These are phyloP conservation scores for Ailanthus altissimus DNA, from an alignment of 345 rosid species.

Conservation along the genomic window DNA sequence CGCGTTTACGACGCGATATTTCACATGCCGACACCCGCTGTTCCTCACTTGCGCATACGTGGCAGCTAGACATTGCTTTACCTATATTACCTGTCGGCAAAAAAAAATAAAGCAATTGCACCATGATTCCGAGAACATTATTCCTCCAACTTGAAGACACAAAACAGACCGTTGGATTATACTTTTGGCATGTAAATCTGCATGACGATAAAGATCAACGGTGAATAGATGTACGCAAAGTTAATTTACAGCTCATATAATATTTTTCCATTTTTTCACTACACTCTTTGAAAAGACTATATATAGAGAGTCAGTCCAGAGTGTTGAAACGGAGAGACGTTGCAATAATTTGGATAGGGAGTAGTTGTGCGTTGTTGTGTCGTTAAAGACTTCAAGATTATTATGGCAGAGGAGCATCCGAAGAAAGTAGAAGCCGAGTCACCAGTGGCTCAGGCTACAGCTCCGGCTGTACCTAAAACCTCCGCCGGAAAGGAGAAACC, in stretches of 20 bases:
- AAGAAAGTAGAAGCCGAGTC: slow-evolving; percentile 40
- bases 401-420: slow-evolving; percentile 59
- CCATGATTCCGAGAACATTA: not conserved
- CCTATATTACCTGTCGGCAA: slow-evolving; percentile 54
- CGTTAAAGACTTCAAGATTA: not conserved
- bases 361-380: not conserved
- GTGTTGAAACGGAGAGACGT: not conserved
- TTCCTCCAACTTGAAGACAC: not conserved
- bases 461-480: slow-evolving; percentile 34
- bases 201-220: slow-evolving; percentile 26
- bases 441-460: slow-evolving; percentile 29
- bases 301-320: not conserved
- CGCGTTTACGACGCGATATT: slow-evolving; percentile 28
- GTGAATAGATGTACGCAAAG: slow-evolving; percentile 6
- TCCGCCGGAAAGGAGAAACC: slow-evolving; percentile 40
- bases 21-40: slow-evolving; percentile 16
- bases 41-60: slow-evolving; percentile 6
- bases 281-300: not conserved
- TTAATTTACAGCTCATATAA: not conserved
- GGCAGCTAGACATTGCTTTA: slow-evolving; percentile 32
- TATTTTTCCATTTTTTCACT: not conserved
- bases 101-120: slow-evolving; percentile 16
- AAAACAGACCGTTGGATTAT: slow-evolving; percentile 41
- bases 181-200: not conserved
- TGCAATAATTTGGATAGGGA: not conserved